Evolutionary conservation across 306 rosid species (phyloP).

Genomic region (Quercus bicolor): DNA sequence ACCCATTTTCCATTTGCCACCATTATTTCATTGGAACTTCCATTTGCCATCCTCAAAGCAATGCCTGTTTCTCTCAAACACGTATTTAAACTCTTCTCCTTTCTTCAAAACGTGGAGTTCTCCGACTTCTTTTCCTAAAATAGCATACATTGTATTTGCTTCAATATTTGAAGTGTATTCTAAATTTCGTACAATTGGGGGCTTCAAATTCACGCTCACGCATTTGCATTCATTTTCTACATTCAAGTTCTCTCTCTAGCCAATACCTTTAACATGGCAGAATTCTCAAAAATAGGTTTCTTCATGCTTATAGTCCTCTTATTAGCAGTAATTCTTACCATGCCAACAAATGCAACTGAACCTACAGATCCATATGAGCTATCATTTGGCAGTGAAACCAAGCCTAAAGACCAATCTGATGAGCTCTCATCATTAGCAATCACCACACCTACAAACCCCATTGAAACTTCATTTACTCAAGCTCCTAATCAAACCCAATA

Average conservation of each 20-base stretch:
- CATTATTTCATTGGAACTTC: slow-evolving; percentile 9
- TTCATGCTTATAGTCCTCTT: neutral
- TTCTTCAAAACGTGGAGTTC: neutral
- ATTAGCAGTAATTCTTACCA: neutral
- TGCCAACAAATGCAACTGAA: neutral
- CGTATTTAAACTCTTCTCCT: neutral
- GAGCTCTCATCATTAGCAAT: too few relatives aligned
- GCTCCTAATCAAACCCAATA: too few relatives aligned
- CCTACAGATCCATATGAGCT: neutral
- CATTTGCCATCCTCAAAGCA: neutral
- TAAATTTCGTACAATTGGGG: too few relatives aligned
- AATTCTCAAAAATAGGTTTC: neutral
- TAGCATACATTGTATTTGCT: neutral
- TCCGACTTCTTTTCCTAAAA: neutral
- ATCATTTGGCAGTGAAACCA: too few relatives aligned
- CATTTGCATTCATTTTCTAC: too few relatives aligned
- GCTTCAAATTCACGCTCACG: neutral
- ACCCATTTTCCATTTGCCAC: neutral
- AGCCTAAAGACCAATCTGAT: too few relatives aligned
- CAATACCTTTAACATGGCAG: neutral
- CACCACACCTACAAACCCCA: too few relatives aligned
- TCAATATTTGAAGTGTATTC: too few relatives aligned
- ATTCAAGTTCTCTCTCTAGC: too few relatives aligned
- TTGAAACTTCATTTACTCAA: too few relatives aligned
- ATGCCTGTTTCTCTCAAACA: neutral